Evolutionary conservation across 441 rosid species (phyloP).

Genomic region (Kokia cookei): DNA sequence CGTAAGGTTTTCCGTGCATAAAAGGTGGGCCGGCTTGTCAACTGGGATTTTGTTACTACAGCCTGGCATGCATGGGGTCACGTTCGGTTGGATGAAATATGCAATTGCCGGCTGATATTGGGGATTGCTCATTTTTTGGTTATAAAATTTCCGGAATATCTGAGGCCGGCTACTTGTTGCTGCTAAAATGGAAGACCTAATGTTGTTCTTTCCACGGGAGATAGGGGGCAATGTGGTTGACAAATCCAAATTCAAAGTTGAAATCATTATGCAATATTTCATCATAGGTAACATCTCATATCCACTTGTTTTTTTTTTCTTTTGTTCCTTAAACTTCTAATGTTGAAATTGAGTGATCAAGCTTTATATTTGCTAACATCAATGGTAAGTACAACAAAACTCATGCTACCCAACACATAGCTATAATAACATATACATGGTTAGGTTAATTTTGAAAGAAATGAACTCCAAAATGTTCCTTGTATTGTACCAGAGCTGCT

Average conservation of each 20-base stretch:
- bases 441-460: too few relatives aligned
- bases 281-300: background rate
- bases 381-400: too few relatives aligned
- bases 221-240: background rate
- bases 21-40: constrained; percentile 31
- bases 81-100: background rate
- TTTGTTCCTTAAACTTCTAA: background rate
- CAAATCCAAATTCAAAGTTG: background rate
- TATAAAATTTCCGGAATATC: background rate
- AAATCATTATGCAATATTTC: background rate
- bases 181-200: background rate
- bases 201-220: background rate
- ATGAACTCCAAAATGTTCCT: too few relatives aligned
- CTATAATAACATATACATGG: too few relatives aligned
- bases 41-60: constrained; percentile 23
- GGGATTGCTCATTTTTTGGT: background rate
- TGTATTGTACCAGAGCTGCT: too few relatives aligned
- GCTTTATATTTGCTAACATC: too few relatives aligned
- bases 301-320: background rate
- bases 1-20: constrained; percentile 2
- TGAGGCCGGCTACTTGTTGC: constrained; percentile 11
- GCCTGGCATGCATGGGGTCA: background rate
- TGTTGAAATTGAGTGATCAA: background rate
- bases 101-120: constrained; percentile 20
- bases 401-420: too few relatives aligned